A percentile compares a stretch with the other conserved stretches of the same genome.
Evolutionary conservation across 371 early-diverging fungal genomes (phyloP).

Genomic region (Syncephalastrum sp.): DNA sequence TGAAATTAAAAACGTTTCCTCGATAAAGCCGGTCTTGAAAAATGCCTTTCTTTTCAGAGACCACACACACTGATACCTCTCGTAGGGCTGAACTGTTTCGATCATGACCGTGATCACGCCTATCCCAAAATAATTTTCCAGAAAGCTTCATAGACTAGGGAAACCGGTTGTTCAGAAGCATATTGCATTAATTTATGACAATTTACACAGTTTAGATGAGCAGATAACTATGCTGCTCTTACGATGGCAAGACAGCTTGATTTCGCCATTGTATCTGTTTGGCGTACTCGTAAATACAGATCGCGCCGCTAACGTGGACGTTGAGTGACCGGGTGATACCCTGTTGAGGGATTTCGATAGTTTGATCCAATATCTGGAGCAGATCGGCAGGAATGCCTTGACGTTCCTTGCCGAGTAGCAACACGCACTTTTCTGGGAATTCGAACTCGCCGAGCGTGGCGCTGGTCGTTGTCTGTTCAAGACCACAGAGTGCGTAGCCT

Average conservation of each 20-base stretch:
- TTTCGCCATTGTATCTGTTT: constrained; percentile 50
- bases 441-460: constrained; percentile 49
- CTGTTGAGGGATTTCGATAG: constrained; percentile 67
- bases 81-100: too few relatives aligned
- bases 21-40: background rate
- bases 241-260: background rate
- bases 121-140: too few relatives aligned
- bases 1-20: constrained; percentile 9
- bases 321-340: constrained; percentile 63
- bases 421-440: constrained; percentile 57
- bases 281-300: constrained; percentile 62
- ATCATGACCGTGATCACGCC: too few relatives aligned
- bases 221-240: constrained; percentile 6
- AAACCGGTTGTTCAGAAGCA: too few relatives aligned
- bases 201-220: too few relatives aligned
- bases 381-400: constrained; percentile 61
- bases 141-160: too few relatives aligned
- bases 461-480: constrained; percentile 68
- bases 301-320: constrained; percentile 66
- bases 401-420: constrained; percentile 56
- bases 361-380: constrained; percentile 55
- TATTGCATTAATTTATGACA: too few relatives aligned
- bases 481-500: constrained; percentile 60
- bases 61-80: too few relatives aligned
- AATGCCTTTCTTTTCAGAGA: too few relatives aligned